phyloP scores from a whole-genome alignment of 345 rosid genomes.

The Balakata baccata region DNA sequence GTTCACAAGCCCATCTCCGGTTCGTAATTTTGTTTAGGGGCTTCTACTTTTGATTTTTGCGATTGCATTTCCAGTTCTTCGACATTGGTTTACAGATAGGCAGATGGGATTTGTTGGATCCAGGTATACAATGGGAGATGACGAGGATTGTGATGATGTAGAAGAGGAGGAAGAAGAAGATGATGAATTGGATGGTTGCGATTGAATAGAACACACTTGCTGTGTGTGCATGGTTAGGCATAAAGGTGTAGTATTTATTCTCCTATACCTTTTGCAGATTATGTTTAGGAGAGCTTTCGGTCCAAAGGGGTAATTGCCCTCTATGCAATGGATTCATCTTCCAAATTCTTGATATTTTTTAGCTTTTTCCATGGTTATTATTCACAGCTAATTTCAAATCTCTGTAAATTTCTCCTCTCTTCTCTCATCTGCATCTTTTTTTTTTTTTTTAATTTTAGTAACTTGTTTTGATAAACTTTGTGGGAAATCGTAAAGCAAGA shows the following conservation, averaged over 20 bases:
- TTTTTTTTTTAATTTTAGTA: too few species aligned
- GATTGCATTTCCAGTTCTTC: too few species aligned
- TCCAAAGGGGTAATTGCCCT: constrained; percentile 85
- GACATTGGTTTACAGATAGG: too few species aligned
- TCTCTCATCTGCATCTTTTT: too few species aligned
- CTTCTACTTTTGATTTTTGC: too few species aligned
- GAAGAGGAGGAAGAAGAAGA: constrained; percentile 38
- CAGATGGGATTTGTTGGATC: constrained; percentile 63
- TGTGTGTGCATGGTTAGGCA: constrained; percentile 84
- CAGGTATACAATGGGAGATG: constrained; percentile 47
- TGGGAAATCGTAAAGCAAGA: too few species aligned
- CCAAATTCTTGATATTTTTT: constrained; percentile 85
- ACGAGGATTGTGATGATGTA: constrained; percentile 24
- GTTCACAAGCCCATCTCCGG: too few species aligned
- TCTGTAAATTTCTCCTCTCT: constrained; percentile 6
- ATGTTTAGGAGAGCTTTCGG: constrained; percentile 91
- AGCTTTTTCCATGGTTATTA: constrained; percentile 10
- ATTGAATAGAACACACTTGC: constrained; percentile 53
- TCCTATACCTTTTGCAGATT: constrained; percentile 85
- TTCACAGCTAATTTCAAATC: background rate
- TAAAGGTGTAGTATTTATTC: constrained; percentile 75
- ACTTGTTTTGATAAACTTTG: too few species aligned
- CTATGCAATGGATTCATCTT: constrained; percentile 72
- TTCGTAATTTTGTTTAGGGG: too few species aligned
- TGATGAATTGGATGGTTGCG: constrained; percentile 22